phyloP scores from a whole-genome alignment of 2,329 filamentous ascomycete genomes.

The Neonectria magnoliae region DNA sequence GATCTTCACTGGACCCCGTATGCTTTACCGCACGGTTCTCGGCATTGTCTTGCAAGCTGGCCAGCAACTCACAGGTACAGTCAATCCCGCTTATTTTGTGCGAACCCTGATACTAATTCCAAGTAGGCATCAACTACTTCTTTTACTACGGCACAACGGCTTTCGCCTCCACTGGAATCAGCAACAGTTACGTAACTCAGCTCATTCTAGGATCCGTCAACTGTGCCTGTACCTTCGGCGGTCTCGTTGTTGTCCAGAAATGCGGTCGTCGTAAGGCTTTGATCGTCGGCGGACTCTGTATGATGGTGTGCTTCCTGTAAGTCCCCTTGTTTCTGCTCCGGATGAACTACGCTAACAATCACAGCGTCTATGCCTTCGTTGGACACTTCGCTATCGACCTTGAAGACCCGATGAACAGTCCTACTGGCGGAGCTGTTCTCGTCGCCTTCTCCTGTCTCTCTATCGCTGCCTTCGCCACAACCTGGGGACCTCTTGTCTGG shows the following conservation, averaged over 20 bases:
- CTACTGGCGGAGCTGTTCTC: conserved; percentile 65
- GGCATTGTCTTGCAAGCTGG: conserved; percentile 71
- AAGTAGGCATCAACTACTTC: conserved; percentile 59
- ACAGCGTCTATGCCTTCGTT: conserved; percentile 59
- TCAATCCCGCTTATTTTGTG: not conserved
- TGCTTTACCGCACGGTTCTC: conserved; percentile 71
- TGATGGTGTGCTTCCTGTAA: conserved; percentile 62
- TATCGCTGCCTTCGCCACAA: conserved; percentile 73
- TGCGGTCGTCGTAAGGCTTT: conserved; percentile 71
- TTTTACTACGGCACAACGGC: conserved; percentile 75
- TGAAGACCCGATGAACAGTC: conserved; percentile 54
- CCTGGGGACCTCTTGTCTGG: conserved; percentile 78
- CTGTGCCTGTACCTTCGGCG: conserved; percentile 71
- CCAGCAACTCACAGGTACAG: conserved; percentile 71
- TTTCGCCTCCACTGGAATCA: conserved; percentile 72
- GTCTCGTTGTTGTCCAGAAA: conserved; percentile 72
- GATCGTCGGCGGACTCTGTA: conserved; percentile 71
- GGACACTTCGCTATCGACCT: conserved; percentile 57
- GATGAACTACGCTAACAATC: not conserved
- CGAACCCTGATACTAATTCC: not conserved
- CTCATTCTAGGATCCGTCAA: conserved; percentile 76
- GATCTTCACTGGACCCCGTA: conserved; percentile 74
- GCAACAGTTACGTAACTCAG: conserved; percentile 73
- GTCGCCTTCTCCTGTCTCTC: conserved; percentile 77
- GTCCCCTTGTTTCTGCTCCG: conserved; percentile 26